Conservation (phyloP, 805 yeast species). For the Yarrowia porcina region DNA sequence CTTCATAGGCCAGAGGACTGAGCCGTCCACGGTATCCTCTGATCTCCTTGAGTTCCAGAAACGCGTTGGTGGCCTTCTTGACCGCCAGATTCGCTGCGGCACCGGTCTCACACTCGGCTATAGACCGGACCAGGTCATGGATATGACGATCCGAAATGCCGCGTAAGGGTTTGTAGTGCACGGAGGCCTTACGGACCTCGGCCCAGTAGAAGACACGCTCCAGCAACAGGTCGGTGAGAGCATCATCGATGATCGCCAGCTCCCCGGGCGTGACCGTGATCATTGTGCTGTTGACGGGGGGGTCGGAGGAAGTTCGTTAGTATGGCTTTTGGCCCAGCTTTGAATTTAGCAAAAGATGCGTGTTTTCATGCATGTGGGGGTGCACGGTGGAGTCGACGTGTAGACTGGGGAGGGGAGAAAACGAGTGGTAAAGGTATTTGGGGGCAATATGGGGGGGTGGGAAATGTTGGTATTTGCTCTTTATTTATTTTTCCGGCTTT, state of each 20-base stretch:
- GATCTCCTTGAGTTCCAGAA: conserved; percentile 35
- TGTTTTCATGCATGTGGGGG: conserved; percentile 19
- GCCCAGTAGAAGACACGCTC: conserved; percentile 37
- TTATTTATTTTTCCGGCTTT: not conserved
- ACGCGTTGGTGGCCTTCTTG: conserved; percentile 33
- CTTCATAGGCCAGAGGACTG: conserved; percentile 31
- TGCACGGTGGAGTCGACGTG: not conserved
- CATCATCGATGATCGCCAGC: conserved; percentile 35
- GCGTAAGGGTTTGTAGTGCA: conserved; percentile 29
- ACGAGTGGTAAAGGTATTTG: not conserved
- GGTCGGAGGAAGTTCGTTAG: not conserved
- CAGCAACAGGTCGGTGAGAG: conserved; percentile 35
- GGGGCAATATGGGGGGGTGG: not conserved
- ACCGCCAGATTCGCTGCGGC: conserved; percentile 9
- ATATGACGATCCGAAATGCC: conserved; percentile 29
- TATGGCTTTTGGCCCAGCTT: not conserved
- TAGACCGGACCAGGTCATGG: conserved; percentile 26
- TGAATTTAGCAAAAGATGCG: conserved; percentile 17
- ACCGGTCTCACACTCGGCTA: conserved; percentile 5
- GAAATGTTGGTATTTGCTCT: not conserved
- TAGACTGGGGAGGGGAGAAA: not conserved
- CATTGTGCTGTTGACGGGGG: not conserved
- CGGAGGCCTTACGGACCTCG: conserved; percentile 34
- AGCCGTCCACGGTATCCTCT: conserved; percentile 34
- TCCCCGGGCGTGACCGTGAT: conserved; percentile 32